Base-by-base conservation (phyloP, 2,329 filamentous ascomycete species). In the Pestalotiopsis sp. region DNA sequence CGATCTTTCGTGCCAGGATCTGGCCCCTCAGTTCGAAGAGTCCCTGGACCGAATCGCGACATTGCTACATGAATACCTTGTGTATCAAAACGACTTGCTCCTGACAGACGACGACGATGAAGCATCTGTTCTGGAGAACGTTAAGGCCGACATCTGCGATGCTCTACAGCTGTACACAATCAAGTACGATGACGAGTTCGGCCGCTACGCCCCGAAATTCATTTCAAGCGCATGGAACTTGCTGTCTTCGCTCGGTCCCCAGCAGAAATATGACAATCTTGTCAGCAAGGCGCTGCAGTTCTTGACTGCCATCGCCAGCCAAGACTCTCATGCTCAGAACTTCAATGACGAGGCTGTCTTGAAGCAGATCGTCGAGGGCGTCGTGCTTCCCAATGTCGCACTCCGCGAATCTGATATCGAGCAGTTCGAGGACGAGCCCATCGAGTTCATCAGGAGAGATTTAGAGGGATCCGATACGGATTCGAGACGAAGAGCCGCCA, bases 361-460 rank as follows among this genome's bases (percentile, higher is more conserved):
- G 45, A 90, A 90, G 20, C 92, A 97, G 78, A 93, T 99, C 66
- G 93, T 98, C 11, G 94, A 98, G 79, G 97, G 97, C 82, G 96
- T 98, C 69, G 93, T 99, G 68, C 83, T 99, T 72, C 95, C 96
- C 11, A 99, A 99, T 76, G 90, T 99, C 69, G 92, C 92, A 17
- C 84, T 99, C 70, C 90, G 97, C 73, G 96, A 98, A 76, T 96
- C 95, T 0, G 97, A 99, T 73, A 88, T 97, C 67, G 96, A 99
- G 79, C 87, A 97, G 73, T 98, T 99, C 75, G 96, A 99, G 78
- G 97, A 99, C 78, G 97, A 99, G 83, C 96, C 96, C 0, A 99
- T 99, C 73, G 96, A 99, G 80, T 99, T 97, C 78, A 99, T 99
- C 77, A 89, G 96, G 71, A 89, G 94, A 75, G 96, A 99, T 80